Percentiles rank a stretch among this genome's conserved stretches.
Evolutionary conservation across 2,329 filamentous ascomycete species (phyloP).

Genomic region (Penicillium sp.): DNA sequence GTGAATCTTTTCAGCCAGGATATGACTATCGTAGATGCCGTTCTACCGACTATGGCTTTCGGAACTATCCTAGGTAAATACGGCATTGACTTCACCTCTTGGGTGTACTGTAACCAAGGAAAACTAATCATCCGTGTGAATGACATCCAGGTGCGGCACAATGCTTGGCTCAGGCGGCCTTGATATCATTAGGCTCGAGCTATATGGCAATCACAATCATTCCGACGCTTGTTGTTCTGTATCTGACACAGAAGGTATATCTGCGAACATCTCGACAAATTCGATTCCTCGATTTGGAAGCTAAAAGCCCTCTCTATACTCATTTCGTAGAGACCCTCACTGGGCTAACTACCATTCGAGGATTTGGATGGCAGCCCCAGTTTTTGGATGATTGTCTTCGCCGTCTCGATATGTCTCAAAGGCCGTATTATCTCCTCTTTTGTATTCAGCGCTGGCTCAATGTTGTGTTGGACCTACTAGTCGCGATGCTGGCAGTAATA

Average conservation of each 20-base stretch:
- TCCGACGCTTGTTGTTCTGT: conserved; percentile 44
- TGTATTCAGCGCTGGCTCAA: conserved; percentile 57
- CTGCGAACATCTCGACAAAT: conserved; percentile 59
- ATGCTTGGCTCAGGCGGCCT: conserved; percentile 42
- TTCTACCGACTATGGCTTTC: conserved; percentile 31
- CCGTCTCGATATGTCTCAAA: conserved; percentile 50
- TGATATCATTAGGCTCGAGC: conserved; percentile 47
- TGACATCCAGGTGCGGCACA: conserved; percentile 21
- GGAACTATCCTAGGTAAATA: conserved; percentile 6
- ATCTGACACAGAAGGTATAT: conserved; percentile 54
- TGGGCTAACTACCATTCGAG: conserved; percentile 53
- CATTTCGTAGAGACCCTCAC: conserved; percentile 55
- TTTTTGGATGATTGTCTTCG: conserved; percentile 21
- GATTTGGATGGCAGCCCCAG: conserved; percentile 51
- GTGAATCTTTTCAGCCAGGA: conserved; percentile 34
- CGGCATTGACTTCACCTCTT: background rate
- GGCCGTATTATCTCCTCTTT: conserved; percentile 55
- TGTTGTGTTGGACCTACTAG: conserved; percentile 49
- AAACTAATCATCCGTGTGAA: background rate
- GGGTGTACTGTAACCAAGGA: no score
- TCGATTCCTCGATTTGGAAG: conserved; percentile 58
- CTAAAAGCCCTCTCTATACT: conserved; percentile 56
- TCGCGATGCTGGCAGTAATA: conserved; percentile 46
- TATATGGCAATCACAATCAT: conserved; percentile 52
- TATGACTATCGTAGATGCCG: conserved; percentile 41